Evolutionary conservation across 345 rosid species (phyloP), one percentile per base, ranked within the genome.

Genomic region (Dimocarpus longan): DNA sequence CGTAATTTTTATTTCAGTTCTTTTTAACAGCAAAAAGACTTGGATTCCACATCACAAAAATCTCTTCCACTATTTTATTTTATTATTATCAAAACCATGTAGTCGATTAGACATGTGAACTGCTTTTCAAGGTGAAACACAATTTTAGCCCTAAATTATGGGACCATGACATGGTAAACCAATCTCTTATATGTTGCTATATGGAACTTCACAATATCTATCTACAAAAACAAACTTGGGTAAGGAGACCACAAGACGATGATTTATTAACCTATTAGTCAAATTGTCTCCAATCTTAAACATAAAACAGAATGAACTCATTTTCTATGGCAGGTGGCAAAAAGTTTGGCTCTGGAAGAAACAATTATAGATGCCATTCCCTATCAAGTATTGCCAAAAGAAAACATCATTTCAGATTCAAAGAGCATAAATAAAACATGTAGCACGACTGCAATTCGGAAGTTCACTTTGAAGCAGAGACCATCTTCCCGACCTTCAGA

Each of bases 401-500:
- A 5, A 56, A 19, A 50, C 64, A 42, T 22, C 44, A 32, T 11
- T 10, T 44, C 46, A 57, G 59, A 5, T 28, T 68, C 39, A 6
- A 57, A 42, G n/a, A 48, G n/a, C 65, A 42, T 13, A 62, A 21
- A 10, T 9, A 39, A 28, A 4, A 26, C 26, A n/a, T 56, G 50
- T 15, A 7, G 3, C 46, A 42, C 22, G 52, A 18, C 21, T 21
- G 18, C 42, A 21, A 43, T 22, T 74, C 56, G 5, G 12, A 57
- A 21, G 54, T 60, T 60, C 18, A 15, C 10, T 8, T 54, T 0
- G 15, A 22, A 7, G 19, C 28, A 68, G 74, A 59, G 26, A n/a
- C 21, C 64, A 59, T n/a, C 64, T 18, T 59, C 24, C 63, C 4
- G 13, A 60, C 65, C 65, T 8, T 74, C 69, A 74, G 26, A 85